phyloP scores from a whole-genome alignment of 2,329 filamentous ascomycete species.

The Alternaria triticina region DNA sequence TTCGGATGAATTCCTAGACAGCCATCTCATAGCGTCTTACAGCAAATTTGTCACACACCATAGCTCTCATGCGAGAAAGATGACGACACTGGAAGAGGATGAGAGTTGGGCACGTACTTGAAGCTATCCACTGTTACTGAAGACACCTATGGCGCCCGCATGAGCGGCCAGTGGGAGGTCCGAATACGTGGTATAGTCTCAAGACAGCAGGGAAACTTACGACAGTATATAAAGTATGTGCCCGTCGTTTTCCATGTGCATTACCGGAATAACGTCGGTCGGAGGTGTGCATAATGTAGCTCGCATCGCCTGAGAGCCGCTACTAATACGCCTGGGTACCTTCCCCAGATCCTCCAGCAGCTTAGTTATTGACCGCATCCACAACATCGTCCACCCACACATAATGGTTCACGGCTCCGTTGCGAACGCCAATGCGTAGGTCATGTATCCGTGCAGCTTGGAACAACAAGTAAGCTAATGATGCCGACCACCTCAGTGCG shows the following conservation, averaged over 20 bases:
- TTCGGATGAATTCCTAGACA: background rate
- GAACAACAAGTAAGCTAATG: background rate
- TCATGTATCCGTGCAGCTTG: background rate
- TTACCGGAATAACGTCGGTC: constrained; percentile 12
- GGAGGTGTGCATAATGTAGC: background rate
- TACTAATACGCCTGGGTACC: background rate
- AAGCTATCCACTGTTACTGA: background rate
- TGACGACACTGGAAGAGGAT: background rate
- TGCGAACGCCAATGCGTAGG: background rate
- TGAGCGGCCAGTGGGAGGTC: background rate
- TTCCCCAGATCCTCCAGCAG: constrained; percentile 1
- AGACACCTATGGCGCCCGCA: background rate
- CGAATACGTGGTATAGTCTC: background rate
- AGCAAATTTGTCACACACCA: background rate
- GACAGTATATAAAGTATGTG: background rate
- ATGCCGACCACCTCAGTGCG: background rate
- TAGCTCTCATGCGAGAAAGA: background rate
- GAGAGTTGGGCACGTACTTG: background rate
- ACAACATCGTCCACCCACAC: background rate
- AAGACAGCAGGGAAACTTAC: constrained; percentile 1
- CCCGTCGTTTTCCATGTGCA: background rate
- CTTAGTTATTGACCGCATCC: background rate
- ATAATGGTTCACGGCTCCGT: background rate
- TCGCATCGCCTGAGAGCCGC: constrained; percentile 2
- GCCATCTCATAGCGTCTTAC: background rate